Percentiles rank a stretch among this genome's conserved stretches.
phyloP scores from a whole-genome alignment of 192 early-diverging fungal genomes.

The Linnemannia hyalina region DNA sequence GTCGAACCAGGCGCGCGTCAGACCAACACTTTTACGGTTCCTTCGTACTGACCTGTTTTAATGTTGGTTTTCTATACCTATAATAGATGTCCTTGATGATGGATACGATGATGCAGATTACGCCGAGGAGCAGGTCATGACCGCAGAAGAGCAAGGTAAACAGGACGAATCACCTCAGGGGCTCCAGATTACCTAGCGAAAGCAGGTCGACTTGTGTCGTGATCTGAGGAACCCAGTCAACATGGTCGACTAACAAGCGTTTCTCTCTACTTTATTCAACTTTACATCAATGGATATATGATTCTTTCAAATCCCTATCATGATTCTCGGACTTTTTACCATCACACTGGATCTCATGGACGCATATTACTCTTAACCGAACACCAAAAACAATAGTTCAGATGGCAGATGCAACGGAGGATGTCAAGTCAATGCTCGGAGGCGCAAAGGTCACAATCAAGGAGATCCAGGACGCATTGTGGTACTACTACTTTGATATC shows the following conservation, averaged over 20 bases:
- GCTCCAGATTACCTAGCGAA: neutral
- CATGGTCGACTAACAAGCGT: neutral
- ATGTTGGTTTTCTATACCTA: neutral
- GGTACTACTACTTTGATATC: constrained; percentile 81
- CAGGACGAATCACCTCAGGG: neutral
- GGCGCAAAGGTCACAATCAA: constrained; percentile 65
- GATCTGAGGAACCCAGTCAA: neutral
- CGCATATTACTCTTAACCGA: neutral
- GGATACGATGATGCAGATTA: constrained; percentile 58
- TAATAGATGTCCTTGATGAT: constrained; percentile 56
- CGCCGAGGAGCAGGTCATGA: constrained; percentile 51
- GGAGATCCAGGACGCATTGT: constrained; percentile 79
- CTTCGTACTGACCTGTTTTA: neutral
- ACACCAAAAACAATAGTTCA: constrained; percentile 35
- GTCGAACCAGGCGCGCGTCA: neutral
- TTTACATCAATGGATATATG: neutral
- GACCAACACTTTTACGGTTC: neutral
- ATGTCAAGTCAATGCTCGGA: constrained; percentile 74
- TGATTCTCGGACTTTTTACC: neutral
- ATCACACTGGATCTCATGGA: neutral
- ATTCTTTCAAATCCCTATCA: neutral
- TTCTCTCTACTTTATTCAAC: neutral
- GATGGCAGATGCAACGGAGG: constrained; percentile 67
- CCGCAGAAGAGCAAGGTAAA: constrained; percentile 39
- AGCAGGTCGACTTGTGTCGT: neutral